Conservation (phyloP, 257 asterid species). For the Solanum lignicaule region DNA sequence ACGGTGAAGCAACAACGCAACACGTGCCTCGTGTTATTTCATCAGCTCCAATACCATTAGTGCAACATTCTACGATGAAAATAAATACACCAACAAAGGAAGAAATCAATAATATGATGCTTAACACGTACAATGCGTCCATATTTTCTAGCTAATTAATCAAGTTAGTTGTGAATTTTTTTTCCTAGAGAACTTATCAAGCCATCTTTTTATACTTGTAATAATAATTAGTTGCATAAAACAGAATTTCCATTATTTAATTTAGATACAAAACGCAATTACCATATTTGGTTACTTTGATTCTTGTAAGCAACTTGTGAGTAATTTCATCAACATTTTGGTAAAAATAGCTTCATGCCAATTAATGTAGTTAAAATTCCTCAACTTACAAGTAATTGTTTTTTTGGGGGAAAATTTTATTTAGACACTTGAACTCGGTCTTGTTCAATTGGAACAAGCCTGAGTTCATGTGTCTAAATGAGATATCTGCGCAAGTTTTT, state of each 20-base stretch:
- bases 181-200: background rate
- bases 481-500: background rate
- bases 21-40: background rate
- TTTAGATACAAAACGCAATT: background rate
- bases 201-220: background rate
- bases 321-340: background rate
- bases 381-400: background rate
- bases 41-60: background rate
- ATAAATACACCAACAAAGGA: background rate
- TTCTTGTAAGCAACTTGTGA: background rate
- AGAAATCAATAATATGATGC: background rate
- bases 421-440: background rate
- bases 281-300: background rate
- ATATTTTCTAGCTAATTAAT: background rate
- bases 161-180: background rate
- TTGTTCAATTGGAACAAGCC: background rate
- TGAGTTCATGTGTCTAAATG: background rate
- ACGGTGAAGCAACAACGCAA: background rate
- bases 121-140: background rate
- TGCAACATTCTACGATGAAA: background rate
- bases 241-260: background rate
- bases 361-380: background rate
- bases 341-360: background rate
- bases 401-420: accelerated
- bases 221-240: background rate